Evolutionary conservation across 768 basidiomycete genomes (phyloP).

Genomic region (Macrocybe gigantea): DNA sequence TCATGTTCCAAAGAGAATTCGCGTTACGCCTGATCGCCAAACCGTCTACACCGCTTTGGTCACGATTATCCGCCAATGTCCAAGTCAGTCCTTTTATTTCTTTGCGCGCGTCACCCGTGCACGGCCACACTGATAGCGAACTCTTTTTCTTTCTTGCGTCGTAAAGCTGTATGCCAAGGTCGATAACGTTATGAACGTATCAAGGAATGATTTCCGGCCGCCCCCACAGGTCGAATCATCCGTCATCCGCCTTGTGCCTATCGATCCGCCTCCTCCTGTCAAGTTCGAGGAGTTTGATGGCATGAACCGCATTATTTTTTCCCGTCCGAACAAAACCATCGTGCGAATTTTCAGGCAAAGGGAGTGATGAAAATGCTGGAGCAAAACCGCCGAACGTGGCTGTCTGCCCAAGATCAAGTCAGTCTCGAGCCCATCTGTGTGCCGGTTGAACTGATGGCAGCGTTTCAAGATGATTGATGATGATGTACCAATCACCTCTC

Average conservation of each 20-base stretch:
- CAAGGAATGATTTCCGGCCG: constrained; percentile 95
- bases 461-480: constrained; percentile 59
- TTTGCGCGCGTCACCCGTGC: too few relatives aligned
- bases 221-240: constrained; percentile 92
- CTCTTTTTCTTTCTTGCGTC: neutral
- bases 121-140: neutral
- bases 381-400: constrained; percentile 90
- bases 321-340: constrained; percentile 85
- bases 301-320: constrained; percentile 85
- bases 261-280: constrained; percentile 93
- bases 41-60: constrained; percentile 85
- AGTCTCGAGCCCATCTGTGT: neutral
- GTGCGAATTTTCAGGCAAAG: constrained; percentile 89
- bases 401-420: constrained; percentile 70
- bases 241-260: constrained; percentile 86
- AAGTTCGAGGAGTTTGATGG: constrained; percentile 98
- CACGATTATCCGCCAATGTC: constrained; percentile 91
- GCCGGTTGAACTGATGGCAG: neutral
- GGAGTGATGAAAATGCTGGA: constrained; percentile 95
- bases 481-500: constrained; percentile 58
- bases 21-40: constrained; percentile 86
- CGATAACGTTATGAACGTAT: constrained; percentile 93
- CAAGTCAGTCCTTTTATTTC: constrained; percentile 36
- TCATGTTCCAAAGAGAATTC: constrained; percentile 99
- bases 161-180: constrained; percentile 83